Percentiles rank a stretch among this genome's conserved stretches.
phyloP scores from a whole-genome alignment of 2,329 filamentous ascomycete genomes.

The Fonsecaea monophora region DNA sequence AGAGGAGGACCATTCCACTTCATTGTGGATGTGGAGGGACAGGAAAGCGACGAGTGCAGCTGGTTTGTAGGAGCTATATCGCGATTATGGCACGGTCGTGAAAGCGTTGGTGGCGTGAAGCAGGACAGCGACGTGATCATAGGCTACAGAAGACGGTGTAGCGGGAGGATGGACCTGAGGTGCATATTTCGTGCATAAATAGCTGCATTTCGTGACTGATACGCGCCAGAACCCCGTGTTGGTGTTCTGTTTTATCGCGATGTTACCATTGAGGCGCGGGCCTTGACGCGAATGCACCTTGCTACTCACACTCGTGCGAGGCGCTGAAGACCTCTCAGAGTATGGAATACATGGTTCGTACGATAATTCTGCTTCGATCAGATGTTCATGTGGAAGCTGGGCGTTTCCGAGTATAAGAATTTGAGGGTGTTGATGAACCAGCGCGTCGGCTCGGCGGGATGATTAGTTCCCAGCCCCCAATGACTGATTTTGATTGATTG shows the following conservation, averaged over 20 bases:
- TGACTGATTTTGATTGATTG: not conserved
- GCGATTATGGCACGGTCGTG: slow-evolving; percentile 38
- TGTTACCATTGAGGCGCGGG: not conserved
- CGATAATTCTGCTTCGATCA: not conserved
- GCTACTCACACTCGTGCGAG: not conserved
- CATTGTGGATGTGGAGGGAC: slow-evolving; percentile 15
- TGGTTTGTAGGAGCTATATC: slow-evolving; percentile 37
- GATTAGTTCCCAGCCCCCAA: not conserved
- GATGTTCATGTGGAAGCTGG: not conserved
- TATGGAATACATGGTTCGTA: not conserved
- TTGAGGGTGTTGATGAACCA: not conserved
- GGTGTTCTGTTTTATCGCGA: slow-evolving; percentile 12
- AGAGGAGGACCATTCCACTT: slow-evolving; percentile 20
- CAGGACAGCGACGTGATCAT: slow-evolving; percentile 26
- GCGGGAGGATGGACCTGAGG: slow-evolving; percentile 24
- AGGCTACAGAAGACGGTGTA: slow-evolving; percentile 23
- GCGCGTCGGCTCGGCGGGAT: not conserved
- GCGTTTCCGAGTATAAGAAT: not conserved
- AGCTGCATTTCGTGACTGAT: slow-evolving; percentile 29
- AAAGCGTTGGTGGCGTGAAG: slow-evolving; percentile 36
- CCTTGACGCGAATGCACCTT: slow-evolving; percentile 4
- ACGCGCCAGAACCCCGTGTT: slow-evolving; percentile 26
- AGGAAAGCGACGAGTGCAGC: slow-evolving; percentile 26
- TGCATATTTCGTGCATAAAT: slow-evolving; percentile 29
- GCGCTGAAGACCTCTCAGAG: not conserved